phyloP scores from a whole-genome alignment of 345 rosid genomes.

The Luvunga scandens region DNA sequence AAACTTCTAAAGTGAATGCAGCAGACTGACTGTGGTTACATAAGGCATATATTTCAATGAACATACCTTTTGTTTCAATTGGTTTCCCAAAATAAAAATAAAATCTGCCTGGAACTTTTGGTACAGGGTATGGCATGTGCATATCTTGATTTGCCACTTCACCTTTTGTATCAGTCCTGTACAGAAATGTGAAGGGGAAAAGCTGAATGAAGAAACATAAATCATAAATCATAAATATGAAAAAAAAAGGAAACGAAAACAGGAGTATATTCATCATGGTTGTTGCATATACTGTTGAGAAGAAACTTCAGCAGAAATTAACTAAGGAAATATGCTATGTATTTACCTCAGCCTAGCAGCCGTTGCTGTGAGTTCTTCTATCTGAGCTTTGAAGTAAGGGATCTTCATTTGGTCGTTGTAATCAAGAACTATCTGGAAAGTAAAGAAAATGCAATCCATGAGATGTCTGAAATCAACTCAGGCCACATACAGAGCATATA shows the following conservation, averaged over 20 bases:
- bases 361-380: conserved; percentile 12
- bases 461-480: neutral
- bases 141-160: conserved; percentile 42
- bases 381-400: conserved; percentile 31
- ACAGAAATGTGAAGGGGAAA: neutral
- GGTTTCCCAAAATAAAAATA: conserved; percentile 56
- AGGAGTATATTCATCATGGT: neutral
- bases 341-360: conserved; percentile 31
- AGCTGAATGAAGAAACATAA: neutral
- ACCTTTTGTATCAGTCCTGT: conserved; percentile 34
- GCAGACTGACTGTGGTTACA: no score
- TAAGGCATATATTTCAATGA: no score
- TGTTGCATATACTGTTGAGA: neutral
- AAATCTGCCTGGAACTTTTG: conserved; percentile 49
- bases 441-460: neutral
- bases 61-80: conserved; percentile 39
- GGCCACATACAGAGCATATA: neutral
- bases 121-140: conserved; percentile 30
- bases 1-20: no score
- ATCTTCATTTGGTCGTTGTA: conserved; percentile 47
- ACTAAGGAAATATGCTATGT: neutral
- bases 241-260: neutral
- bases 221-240: no score
- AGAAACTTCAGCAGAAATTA: neutral
- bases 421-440: conserved; percentile 39